Percentiles rank a stretch among this genome's conserved stretches.
These are phyloP conservation scores for Huiozyma naganishii DNA, from an alignment of 805 yeast species.

Conservation along the genomic window DNA sequence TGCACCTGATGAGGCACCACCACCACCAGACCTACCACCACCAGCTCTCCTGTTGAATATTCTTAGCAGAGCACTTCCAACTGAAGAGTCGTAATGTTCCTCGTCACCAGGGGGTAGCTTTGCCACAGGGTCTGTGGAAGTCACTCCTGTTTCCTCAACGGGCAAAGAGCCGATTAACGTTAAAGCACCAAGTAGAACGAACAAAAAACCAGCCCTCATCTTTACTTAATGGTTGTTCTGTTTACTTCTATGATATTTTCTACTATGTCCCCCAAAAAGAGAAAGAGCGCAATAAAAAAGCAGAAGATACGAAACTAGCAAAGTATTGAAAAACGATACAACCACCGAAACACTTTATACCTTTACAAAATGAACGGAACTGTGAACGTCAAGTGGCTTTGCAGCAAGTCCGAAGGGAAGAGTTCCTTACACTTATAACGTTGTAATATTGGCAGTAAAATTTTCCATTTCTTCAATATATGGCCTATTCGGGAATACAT, in stretches of 20 bases:
- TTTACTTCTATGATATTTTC: background rate
- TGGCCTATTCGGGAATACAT: too few species aligned
- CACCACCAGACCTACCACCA: slow-evolving; percentile 1
- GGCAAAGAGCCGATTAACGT: background rate
- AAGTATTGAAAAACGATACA: too few species aligned
- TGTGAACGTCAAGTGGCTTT: too few species aligned
- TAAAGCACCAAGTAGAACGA: background rate
- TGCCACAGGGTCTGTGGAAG: background rate
- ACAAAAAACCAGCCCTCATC: background rate
- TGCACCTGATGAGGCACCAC: slow-evolving; percentile 1
- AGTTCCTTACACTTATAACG: too few species aligned
- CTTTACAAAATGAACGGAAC: too few species aligned
- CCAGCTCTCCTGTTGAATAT: slow-evolving; percentile 3
- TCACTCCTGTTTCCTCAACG: background rate
- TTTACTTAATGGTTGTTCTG: too few species aligned
- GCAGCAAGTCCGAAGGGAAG: too few species aligned
- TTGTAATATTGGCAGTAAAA: too few species aligned
- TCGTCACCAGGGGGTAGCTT: too few species aligned
- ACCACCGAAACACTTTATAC: too few species aligned
- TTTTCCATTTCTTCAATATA: too few species aligned
- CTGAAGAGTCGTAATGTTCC: background rate
- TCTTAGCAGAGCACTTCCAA: background rate
- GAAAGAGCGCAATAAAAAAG: background rate
- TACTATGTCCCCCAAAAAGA: background rate
- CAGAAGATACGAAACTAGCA: too few species aligned